These are phyloP conservation scores for Pugionium dolabratum DNA, from an alignment of 345 rosid genomes.

Conservation along the genomic window DNA sequence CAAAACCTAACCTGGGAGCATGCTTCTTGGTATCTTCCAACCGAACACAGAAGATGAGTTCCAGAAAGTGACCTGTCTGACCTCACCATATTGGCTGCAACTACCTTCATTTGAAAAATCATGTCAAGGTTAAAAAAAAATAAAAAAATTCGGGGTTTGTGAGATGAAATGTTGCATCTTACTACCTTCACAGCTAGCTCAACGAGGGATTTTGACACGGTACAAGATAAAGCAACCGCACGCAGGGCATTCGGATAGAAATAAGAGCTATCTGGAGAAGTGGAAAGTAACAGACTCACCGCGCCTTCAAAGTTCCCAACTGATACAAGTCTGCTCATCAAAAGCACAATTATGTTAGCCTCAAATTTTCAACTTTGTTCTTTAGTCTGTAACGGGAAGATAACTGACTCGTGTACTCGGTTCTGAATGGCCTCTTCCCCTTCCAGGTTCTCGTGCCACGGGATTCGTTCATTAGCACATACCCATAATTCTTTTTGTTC, in stretches of 20 bases:
- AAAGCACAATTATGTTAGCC: conserved; percentile 10
- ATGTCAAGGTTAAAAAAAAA: not conserved
- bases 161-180: not conserved
- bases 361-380: not conserved
- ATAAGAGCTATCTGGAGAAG: conserved; percentile 80
- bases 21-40: conserved; percentile 92
- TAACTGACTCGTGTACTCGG: conserved; percentile 82
- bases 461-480: conserved; percentile 71
- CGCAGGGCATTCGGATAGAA: conserved; percentile 85
- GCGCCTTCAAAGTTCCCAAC: conserved; percentile 91
- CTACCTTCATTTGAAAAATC: conserved; percentile 51
- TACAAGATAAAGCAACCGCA: conserved; percentile 89
- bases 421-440: conserved; percentile 89
- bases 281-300: conserved; percentile 84
- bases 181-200: conserved; percentile 87
- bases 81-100: conserved; percentile 94
- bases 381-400: not conserved
- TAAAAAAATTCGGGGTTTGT: not conserved
- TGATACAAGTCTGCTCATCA: conserved; percentile 63
- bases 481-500: conserved; percentile 76
- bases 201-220: conserved; percentile 81
- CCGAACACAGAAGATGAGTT: conserved; percentile 91
- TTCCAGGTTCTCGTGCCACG: conserved; percentile 87
- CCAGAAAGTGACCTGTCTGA: conserved; percentile 84
- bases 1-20: conserved; percentile 78